A percentile compares a stretch with the other conserved stretches of the same genome.
phyloP scores from a whole-genome alignment of 2,329 filamentous ascomycete species.

The Clarireedia monteithiana region DNA sequence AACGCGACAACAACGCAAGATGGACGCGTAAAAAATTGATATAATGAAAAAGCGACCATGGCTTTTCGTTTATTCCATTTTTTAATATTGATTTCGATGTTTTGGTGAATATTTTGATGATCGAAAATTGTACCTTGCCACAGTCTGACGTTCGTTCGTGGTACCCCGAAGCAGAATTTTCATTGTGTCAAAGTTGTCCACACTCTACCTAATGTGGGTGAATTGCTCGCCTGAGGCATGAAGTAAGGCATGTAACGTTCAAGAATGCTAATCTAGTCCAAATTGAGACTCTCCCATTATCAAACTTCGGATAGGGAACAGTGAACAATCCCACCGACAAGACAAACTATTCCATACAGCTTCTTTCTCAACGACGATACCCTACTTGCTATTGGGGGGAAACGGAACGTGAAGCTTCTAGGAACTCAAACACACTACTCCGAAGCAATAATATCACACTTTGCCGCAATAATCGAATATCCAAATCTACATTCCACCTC shows the following conservation, averaged over 20 bases:
- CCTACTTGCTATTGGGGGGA: neutral
- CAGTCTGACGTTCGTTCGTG: constrained; percentile 9
- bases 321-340: neutral
- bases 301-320: neutral
- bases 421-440: neutral
- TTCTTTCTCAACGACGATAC: neutral
- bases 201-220: constrained; percentile 7
- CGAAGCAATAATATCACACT: neutral
- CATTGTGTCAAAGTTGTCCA: constrained; percentile 8
- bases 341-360: neutral
- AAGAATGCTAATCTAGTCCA: neutral
- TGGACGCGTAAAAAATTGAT: constrained; percentile 23
- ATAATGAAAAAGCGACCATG: constrained; percentile 18
- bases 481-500: neutral
- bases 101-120: constrained; percentile 24
- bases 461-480: neutral
- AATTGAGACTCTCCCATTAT: constrained; percentile 1
- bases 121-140: constrained; percentile 6
- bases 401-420: neutral
- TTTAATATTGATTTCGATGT: constrained; percentile 16
- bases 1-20: constrained; percentile 12
- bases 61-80: constrained; percentile 19
- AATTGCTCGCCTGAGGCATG: neutral
- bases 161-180: constrained; percentile 9
- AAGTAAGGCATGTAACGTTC: neutral